Evolutionary conservation across 257 asterid species (phyloP), one percentile per base, ranked within the genome.

Genomic region (Fraxinus quadrangulata): DNA sequence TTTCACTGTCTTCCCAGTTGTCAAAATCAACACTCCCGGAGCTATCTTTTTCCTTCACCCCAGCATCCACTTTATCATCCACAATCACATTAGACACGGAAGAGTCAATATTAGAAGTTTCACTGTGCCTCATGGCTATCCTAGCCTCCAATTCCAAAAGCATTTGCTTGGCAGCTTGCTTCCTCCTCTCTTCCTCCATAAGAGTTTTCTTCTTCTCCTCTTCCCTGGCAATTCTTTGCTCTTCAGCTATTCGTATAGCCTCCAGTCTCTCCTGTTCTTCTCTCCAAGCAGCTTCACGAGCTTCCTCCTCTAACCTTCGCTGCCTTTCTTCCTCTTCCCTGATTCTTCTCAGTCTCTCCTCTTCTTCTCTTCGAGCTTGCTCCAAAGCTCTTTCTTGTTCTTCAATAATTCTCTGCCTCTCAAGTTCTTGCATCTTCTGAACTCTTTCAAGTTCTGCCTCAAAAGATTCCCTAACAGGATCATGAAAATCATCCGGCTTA

Each of bases 371-470:
- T 77, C 90, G 89, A 68, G 96, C 94, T 82, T 85, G 94, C 86
- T 90, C 96, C 85, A 90, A 72, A 72, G 91, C 92, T 85, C 89
- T 90, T 87, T 93, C 99, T 86, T 96, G 99, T 84, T 96, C 99
- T 81, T 92, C 95, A 70, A 90, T 74, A 51, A 88, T 76, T 80
- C 90, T 87, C 83, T 86, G 97, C 51, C 98, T 83, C 88, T 96
- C 99, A 75, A 90, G 91, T 87, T 96, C 98, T 84, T 93, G 99
- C 93, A 93, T 87, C 87, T 89, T 88, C 86, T 96, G 99, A 78
- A 96, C 98, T 83, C 94, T 89, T 81, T 93, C 99, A 77, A 96
- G 96, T 81, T 96, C 99, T 79, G 98, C 99, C 89, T 96, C 98
- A 76, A 92, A 96, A 59, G 97, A 96, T 83, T 96, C 98, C 75